Percentiles rank a stretch among this genome's conserved stretches.
These are phyloP conservation scores for Ambrosiella cleistominuta DNA, from an alignment of 2,329 filamentous ascomycete species.

Conservation along the genomic window DNA sequence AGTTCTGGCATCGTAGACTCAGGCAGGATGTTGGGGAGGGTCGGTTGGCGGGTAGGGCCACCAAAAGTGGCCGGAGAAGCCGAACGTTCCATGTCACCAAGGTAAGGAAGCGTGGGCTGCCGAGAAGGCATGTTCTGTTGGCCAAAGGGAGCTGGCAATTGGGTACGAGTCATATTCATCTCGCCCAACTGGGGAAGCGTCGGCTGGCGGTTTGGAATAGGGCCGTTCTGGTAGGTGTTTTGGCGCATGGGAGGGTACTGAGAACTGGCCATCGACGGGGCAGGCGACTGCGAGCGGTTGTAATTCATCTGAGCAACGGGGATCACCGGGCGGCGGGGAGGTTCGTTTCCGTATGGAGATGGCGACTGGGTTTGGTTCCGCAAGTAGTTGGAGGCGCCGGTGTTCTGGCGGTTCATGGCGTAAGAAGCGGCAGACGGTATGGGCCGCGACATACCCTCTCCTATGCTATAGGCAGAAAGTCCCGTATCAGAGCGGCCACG, in stretches of 20 bases:
- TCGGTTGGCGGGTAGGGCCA: constrained; percentile 3
- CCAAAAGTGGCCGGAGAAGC: constrained; percentile 5
- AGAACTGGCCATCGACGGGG: constrained; percentile 20
- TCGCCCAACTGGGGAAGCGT: constrained; percentile 1
- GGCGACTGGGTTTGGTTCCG: constrained; percentile 4
- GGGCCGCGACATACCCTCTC: constrained; percentile 1
- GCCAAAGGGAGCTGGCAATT: constrained; percentile 9
- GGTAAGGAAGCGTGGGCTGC: constrained; percentile 1
- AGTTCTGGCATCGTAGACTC: constrained; percentile 14
- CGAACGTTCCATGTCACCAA: constrained; percentile 1
- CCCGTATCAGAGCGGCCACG: constrained; percentile 1
- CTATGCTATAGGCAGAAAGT: constrained; percentile 2
- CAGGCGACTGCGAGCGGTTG: constrained; percentile 22
- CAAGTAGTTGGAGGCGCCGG: background rate
- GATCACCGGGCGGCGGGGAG: constrained; percentile 3
- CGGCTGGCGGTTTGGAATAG: constrained; percentile 3
- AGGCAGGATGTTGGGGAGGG: constrained; percentile 5
- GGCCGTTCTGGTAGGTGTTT: constrained; percentile 7
- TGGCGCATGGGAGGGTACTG: constrained; percentile 10
- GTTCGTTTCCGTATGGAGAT: constrained; percentile 6
- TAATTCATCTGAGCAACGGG: constrained; percentile 32
- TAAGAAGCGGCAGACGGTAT: constrained; percentile 2
- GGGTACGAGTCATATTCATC: constrained; percentile 9
- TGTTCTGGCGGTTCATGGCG: constrained; percentile 3
- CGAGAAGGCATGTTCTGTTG: constrained; percentile 2